These are phyloP conservation scores for Candida krabiensis DNA, from an alignment of 805 yeast species.

Conservation along the genomic window DNA sequence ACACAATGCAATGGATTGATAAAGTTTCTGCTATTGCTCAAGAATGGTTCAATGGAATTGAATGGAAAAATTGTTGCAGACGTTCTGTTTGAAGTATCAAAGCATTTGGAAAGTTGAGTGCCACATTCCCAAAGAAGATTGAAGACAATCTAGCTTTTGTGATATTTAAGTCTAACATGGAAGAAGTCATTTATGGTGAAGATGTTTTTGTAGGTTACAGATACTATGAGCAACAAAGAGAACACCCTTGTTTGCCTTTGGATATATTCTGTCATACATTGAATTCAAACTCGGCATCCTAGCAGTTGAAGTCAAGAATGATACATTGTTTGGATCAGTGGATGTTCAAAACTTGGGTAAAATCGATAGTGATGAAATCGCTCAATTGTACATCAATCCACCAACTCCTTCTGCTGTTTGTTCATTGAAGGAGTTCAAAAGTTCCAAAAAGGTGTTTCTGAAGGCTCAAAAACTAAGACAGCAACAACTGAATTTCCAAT, in stretches of 20 bases:
- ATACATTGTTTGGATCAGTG: slow-evolving; percentile 31
- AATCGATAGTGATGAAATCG: slow-evolving; percentile 50
- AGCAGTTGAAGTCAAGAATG: slow-evolving; percentile 29
- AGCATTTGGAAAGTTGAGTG: slow-evolving; percentile 57
- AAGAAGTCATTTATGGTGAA: slow-evolving; percentile 59
- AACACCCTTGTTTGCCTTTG: slow-evolving; percentile 57
- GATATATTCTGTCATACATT: slow-evolving; percentile 61
- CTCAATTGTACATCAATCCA: slow-evolving; percentile 51
- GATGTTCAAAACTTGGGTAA: slow-evolving; percentile 50
- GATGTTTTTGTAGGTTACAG: slow-evolving; percentile 64
- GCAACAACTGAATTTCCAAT: slow-evolving; percentile 38
- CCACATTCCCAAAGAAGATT: slow-evolving; percentile 50
- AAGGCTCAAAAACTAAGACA: slow-evolving; percentile 42
- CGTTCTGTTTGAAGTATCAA: slow-evolving; percentile 54
- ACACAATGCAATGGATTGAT: slow-evolving; percentile 50
- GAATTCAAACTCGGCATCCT: slow-evolving; percentile 43
- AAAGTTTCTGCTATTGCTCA: slow-evolving; percentile 44
- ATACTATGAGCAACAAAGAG: slow-evolving; percentile 51
- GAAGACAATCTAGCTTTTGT: slow-evolving; percentile 57
- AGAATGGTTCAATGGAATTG: slow-evolving; percentile 58
- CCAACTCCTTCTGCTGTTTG: slow-evolving; percentile 38
- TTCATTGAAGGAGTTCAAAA: slow-evolving; percentile 60
- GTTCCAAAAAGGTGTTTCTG: slow-evolving; percentile 48
- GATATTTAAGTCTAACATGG: slow-evolving; percentile 49
- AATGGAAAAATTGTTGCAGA: slow-evolving; percentile 60